Evolutionary conservation across 148 eudicot species (phyloP).

Genomic region (Salicornia ramosissima): DNA sequence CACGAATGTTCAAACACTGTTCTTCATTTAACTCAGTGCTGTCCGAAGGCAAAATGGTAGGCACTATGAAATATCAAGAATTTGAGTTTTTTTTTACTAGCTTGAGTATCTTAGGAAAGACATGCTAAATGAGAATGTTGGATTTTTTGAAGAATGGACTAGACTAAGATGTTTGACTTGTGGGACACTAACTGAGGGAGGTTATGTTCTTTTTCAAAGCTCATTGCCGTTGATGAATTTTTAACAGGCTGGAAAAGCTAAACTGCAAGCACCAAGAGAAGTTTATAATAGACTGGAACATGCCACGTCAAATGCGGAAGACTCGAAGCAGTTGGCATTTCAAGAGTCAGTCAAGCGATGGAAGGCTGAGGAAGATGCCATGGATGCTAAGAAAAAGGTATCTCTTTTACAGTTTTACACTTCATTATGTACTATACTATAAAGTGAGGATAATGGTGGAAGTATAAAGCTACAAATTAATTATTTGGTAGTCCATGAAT

Average conservation of each 20-base stretch:
- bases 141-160: not conserved
- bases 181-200: not conserved
- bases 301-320: constrained; percentile 42
- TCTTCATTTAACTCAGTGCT: constrained; percentile 35
- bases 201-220: constrained; percentile 5
- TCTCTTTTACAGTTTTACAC: not conserved
- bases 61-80: constrained; percentile 20
- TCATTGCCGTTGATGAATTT: constrained; percentile 14
- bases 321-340: constrained; percentile 41
- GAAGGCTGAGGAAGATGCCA: constrained; percentile 62
- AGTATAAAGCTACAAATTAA: not conserved
- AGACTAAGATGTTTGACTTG: constrained; percentile 4
- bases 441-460: not conserved
- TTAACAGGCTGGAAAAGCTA: constrained; percentile 41
- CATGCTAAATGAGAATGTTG: not conserved
- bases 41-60: constrained; percentile 30
- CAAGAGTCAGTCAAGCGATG: constrained; percentile 49
- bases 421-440: not conserved
- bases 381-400: constrained; percentile 53
- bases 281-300: constrained; percentile 35
- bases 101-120: constrained; percentile 1
- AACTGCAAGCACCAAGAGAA: constrained; percentile 28
- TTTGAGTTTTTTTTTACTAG: not conserved
- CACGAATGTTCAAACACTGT: constrained; percentile 21
- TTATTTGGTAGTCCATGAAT: not conserved